These are phyloP conservation scores for Cryphonectria carpinicola DNA, from an alignment of 2,329 filamentous ascomycete genomes.

Conservation along the genomic window DNA sequence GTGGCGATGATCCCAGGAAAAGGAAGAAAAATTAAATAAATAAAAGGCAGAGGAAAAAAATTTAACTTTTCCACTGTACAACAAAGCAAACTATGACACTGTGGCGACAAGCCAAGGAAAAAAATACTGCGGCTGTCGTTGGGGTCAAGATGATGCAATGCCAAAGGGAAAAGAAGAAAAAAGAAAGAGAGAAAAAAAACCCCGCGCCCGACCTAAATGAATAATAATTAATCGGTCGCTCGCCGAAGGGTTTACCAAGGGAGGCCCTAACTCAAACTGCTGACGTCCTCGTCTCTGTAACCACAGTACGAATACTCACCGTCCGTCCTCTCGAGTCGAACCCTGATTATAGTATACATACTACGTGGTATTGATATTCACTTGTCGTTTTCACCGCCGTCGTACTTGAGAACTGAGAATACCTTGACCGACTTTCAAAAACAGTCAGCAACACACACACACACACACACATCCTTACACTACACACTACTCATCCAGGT, in stretches of 20 bases:
- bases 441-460: slow-evolving; percentile 1
- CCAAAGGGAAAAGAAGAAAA: background rate
- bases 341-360: background rate
- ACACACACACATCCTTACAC: slow-evolving; percentile 31
- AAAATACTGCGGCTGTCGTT: background rate
- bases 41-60: background rate
- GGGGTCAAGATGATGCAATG: slow-evolving; percentile 27
- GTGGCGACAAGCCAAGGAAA: background rate
- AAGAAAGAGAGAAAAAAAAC: background rate
- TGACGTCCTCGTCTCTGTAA: background rate
- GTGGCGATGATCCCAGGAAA: background rate
- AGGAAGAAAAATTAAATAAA: background rate
- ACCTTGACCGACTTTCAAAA: slow-evolving; percentile 26
- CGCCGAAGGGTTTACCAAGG: background rate
- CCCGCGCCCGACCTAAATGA: background rate
- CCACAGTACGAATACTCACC: slow-evolving; percentile 2
- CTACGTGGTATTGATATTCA: background rate
- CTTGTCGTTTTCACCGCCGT: background rate
- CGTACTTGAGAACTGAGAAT: background rate
- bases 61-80: background rate
- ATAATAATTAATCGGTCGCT: background rate
- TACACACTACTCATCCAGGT: background rate
- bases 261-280: background rate
- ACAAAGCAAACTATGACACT: background rate
- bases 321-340: background rate